A percentile compares a stretch with the other conserved stretches of the same genome.
Conservation (phyloP, 1,284 basidiomycete species). For the Ceratobasidium sp. region DNA sequence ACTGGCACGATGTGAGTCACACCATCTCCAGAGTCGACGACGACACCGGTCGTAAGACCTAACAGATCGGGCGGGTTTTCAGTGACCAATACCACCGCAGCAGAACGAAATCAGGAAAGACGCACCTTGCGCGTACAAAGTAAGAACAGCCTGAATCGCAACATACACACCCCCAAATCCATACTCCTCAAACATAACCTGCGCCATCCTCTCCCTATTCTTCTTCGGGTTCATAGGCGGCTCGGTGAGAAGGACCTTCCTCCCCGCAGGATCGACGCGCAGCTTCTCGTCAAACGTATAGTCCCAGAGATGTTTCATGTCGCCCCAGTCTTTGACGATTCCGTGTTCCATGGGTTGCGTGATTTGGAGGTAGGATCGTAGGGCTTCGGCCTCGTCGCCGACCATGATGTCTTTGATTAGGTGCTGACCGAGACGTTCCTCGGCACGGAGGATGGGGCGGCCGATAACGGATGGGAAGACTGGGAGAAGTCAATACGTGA, state of each 20-base stretch:
- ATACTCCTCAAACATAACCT: constrained; percentile 99
- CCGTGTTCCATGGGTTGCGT: constrained; percentile 99
- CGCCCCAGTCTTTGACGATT: constrained; percentile 98
- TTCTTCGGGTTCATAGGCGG: constrained; percentile 99
- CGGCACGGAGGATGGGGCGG: constrained; percentile 95
- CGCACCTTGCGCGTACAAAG: constrained; percentile 96
- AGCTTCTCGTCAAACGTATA: constrained; percentile 99
- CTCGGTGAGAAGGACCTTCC: constrained; percentile 95
- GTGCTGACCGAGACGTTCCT: constrained; percentile 88
- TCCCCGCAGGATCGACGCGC: constrained; percentile 84
- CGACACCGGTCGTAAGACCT: constrained; percentile 98
- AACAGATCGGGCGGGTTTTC: constrained; percentile 18
- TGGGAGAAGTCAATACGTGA: constrained; percentile 52
- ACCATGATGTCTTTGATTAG: constrained; percentile 98
- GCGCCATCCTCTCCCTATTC: constrained; percentile 93
- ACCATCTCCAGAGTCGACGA: constrained; percentile 98
- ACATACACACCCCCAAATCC: constrained; percentile 97
- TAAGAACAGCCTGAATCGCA: constrained; percentile 98
- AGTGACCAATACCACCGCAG: neutral
- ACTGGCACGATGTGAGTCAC: constrained; percentile 99
- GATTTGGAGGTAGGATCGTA: constrained; percentile 95
- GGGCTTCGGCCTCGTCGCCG: constrained; percentile 93
- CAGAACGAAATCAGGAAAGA: constrained; percentile 44
- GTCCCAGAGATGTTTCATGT: constrained; percentile 98
- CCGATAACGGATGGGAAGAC: constrained; percentile 98